A percentile compares a stretch with the other conserved stretches of the same genome.
Evolutionary conservation across 2,329 filamentous ascomycete genomes (phyloP).

Genomic region (Bipolaris victoriae): DNA sequence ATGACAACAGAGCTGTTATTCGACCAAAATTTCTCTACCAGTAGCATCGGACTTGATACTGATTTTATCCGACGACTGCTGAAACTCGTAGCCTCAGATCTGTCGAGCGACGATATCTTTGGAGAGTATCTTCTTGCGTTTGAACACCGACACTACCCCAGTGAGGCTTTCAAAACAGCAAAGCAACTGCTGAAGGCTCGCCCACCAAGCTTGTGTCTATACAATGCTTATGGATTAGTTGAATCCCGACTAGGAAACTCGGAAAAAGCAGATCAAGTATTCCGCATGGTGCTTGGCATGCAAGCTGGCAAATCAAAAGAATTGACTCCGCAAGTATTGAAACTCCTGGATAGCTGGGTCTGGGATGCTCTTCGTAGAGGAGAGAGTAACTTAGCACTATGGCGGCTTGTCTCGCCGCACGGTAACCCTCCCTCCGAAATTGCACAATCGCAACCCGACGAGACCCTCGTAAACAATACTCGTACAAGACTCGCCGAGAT

Average conservation of each 20-base stretch:
- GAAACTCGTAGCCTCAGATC: conserved; percentile 60
- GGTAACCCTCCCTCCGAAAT: conserved; percentile 16
- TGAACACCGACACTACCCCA: conserved; percentile 62
- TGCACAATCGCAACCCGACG: conserved; percentile 12
- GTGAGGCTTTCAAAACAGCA: conserved; percentile 69
- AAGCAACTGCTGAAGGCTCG: conserved; percentile 75
- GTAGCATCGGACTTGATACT: conserved; percentile 12
- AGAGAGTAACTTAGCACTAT: conserved; percentile 43
- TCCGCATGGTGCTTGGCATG: conserved; percentile 70
- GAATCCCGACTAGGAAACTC: conserved; percentile 66
- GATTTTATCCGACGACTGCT: conserved; percentile 52
- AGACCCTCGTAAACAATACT: conserved; percentile 24
- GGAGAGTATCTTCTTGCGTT: conserved; percentile 75
- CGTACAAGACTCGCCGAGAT: conserved; percentile 19
- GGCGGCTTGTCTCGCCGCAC: conserved; percentile 42
- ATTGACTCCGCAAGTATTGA: conserved; percentile 55
- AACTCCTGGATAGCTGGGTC: conserved; percentile 65
- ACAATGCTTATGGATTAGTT: conserved; percentile 78
- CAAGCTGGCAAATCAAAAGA: conserved; percentile 54
- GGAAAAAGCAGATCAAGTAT: conserved; percentile 67
- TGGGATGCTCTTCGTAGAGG: conserved; percentile 68
- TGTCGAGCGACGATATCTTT: conserved; percentile 54
- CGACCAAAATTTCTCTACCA: conserved; percentile 28
- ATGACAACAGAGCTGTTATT: conserved; percentile 38
- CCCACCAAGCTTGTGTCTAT: conserved; percentile 69